Percentiles rank a stretch among this genome's conserved stretches.
Evolutionary conservation across 352 stramenopile species (phyloP).

Genomic region (Paralagenidium karlingii): DNA sequence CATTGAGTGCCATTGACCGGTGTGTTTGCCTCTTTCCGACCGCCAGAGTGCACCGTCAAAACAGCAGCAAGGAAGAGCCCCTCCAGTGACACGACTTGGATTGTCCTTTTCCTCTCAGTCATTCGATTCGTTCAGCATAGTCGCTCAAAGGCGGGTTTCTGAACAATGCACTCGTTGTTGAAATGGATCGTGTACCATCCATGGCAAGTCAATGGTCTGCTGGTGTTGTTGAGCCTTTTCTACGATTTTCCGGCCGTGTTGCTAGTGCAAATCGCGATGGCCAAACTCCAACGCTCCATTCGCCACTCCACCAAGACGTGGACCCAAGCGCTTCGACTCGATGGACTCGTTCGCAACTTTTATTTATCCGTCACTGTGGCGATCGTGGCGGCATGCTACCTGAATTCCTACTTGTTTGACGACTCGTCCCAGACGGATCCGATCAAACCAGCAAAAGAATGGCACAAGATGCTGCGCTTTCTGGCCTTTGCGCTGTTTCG

Average conservation of each 20-base stretch:
- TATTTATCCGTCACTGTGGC: constrained; percentile 20
- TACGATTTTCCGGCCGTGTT: constrained; percentile 65
- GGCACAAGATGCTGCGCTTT: too few species aligned
- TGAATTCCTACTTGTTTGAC: constrained; percentile 17
- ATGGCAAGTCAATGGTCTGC: constrained; percentile 22
- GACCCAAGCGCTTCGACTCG: constrained; percentile 19
- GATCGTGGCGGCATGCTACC: constrained; percentile 23
- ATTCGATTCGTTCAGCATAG: too few species aligned
- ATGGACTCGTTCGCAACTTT: constrained; percentile 46
- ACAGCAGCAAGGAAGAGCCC: too few species aligned
- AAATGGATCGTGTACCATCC: constrained; percentile 38
- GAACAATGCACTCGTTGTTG: too few species aligned
- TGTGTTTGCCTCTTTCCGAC: too few species aligned
- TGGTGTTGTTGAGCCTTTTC: constrained; percentile 40
- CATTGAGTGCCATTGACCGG: too few species aligned
- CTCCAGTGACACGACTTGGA: too few species aligned
- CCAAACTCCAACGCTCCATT: constrained; percentile 32
- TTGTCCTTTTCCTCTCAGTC: too few species aligned
- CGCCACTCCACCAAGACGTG: constrained; percentile 40
- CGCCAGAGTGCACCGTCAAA: too few species aligned
- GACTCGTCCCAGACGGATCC: not conserved
- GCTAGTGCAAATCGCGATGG: constrained; percentile 31
- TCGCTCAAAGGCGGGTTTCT: not conserved
- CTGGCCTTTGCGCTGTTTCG: not conserved
- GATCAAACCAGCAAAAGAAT: too few species aligned